phyloP scores from a whole-genome alignment of 2,329 filamentous ascomycete genomes.

The Akanthomyces uredinophilus region DNA sequence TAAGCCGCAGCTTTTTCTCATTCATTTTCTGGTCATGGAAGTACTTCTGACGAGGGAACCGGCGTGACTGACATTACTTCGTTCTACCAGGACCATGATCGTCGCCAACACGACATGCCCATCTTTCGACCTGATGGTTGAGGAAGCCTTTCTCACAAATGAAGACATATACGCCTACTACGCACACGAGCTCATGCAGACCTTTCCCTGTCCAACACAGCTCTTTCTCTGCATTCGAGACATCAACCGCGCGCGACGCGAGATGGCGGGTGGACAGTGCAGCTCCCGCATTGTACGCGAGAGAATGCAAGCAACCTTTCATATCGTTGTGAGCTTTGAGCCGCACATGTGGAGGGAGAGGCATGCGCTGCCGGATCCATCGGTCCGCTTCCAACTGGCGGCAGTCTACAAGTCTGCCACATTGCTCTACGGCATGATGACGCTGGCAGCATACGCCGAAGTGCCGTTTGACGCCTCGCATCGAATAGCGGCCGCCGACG shows the following conservation, averaged over 20 bases:
- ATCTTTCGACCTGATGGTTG: background rate
- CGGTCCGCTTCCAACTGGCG: background rate
- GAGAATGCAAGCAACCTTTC: background rate
- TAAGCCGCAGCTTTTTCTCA: background rate
- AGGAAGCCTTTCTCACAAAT: background rate
- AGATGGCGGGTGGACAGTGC: background rate
- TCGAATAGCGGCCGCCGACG: background rate
- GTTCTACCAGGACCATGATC: background rate
- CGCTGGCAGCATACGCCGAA: background rate
- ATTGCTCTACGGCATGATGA: background rate
- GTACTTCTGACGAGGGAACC: no score
- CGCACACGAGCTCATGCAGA: background rate
- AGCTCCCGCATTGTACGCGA: no score
- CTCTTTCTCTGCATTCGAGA: slow-evolving; percentile 1
- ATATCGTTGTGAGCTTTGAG: background rate
- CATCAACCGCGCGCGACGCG: background rate
- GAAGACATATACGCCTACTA: background rate
- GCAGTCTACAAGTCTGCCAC: background rate
- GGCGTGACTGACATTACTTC: no score
- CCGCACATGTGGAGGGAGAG: background rate
- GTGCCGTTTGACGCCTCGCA: background rate
- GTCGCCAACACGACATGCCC: background rate
- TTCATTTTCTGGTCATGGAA: background rate
- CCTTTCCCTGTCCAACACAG: background rate
- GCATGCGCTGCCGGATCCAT: background rate